These are phyloP conservation scores for Candida michaelii DNA, from an alignment of 805 yeast genomes.

Conservation along the genomic window DNA sequence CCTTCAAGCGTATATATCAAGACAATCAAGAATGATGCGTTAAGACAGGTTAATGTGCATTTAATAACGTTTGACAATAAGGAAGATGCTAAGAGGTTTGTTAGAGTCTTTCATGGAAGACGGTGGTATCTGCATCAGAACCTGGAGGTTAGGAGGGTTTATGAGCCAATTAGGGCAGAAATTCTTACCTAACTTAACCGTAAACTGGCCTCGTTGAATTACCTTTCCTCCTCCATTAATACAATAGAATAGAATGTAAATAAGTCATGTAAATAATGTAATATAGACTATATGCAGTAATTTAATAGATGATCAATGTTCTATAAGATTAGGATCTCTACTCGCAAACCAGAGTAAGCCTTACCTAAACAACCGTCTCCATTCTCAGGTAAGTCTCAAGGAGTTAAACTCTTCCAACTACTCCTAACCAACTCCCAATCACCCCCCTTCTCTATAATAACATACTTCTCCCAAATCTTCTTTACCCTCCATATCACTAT, in stretches of 20 bases:
- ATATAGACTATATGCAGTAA: too few species aligned
- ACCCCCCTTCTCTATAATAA: slow-evolving; percentile 50
- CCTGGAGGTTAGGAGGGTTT: slow-evolving; percentile 25
- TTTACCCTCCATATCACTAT: slow-evolving; percentile 72
- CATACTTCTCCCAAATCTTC: slow-evolving; percentile 86
- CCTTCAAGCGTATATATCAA: slow-evolving; percentile 17
- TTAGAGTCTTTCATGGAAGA: slow-evolving; percentile 53
- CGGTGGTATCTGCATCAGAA: slow-evolving; percentile 31
- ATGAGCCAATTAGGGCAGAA: slow-evolving; percentile 37
- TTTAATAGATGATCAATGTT: too few species aligned
- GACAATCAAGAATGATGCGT: slow-evolving; percentile 25
- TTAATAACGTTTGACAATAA: slow-evolving; percentile 46
- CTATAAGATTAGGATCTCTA: too few species aligned
- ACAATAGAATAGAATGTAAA: too few species aligned
- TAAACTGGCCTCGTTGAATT: too few species aligned
- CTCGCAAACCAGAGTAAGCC: too few species aligned
- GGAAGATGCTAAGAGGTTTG: slow-evolving; percentile 51
- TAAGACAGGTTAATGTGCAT: slow-evolving; percentile 24
- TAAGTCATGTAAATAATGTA: slow-evolving; percentile 2
- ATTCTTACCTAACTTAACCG: too few species aligned
- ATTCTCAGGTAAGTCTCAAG: too few species aligned
- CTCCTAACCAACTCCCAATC: slow-evolving; percentile 23
- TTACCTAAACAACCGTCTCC: too few species aligned
- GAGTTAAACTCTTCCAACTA: slow-evolving; percentile 27
- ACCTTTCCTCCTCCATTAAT: too few species aligned